Evolutionary conservation across 2,329 filamentous ascomycete genomes (phyloP).

Genomic region (Aureobasidium sp.): DNA sequence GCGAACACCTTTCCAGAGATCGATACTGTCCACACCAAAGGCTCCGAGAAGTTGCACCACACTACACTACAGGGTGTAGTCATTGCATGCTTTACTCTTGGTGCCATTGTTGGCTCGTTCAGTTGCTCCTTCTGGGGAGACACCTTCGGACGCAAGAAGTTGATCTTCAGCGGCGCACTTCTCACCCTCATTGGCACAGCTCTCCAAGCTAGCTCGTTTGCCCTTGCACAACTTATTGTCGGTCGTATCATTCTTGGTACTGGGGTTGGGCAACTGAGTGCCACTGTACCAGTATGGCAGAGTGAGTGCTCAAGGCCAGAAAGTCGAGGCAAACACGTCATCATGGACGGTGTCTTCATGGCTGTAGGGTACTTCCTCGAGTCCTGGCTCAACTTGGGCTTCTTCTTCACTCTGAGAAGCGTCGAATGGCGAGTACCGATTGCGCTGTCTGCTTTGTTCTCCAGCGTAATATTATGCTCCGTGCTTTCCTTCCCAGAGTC

Average conservation of each 20-base stretch:
- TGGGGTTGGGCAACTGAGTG: constrained; percentile 50
- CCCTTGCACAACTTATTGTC: constrained; percentile 44
- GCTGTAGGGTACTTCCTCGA: constrained; percentile 37
- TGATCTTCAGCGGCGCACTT: constrained; percentile 11
- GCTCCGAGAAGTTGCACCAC: constrained; percentile 19
- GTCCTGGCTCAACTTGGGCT: constrained; percentile 41
- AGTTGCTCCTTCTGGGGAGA: constrained; percentile 6
- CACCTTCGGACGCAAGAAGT: not conserved
- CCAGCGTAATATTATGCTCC: constrained; percentile 35
- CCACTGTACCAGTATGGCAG: constrained; percentile 48
- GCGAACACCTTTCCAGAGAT: not conserved
- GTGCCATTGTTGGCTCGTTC: constrained; percentile 13
- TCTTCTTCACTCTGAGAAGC: constrained; percentile 17
- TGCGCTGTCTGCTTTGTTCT: constrained; percentile 36
- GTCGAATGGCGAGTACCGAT: constrained; percentile 31
- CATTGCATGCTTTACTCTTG: constrained; percentile 10
- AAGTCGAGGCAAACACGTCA: constrained; percentile 18
- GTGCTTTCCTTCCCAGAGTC: constrained; percentile 41
- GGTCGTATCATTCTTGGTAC: constrained; percentile 47
- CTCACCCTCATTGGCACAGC: constrained; percentile 19
- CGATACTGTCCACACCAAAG: constrained; percentile 19
- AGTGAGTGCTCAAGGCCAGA: constrained; percentile 40
- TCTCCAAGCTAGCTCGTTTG: constrained; percentile 18
- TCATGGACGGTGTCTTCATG: constrained; percentile 14
- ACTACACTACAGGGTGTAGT: constrained; percentile 17